A percentile compares a stretch with the other conserved stretches of the same genome.
These are phyloP conservation scores for Triangularia verruculosa DNA, from an alignment of 2,329 filamentous ascomycete species.

Conservation along the genomic window DNA sequence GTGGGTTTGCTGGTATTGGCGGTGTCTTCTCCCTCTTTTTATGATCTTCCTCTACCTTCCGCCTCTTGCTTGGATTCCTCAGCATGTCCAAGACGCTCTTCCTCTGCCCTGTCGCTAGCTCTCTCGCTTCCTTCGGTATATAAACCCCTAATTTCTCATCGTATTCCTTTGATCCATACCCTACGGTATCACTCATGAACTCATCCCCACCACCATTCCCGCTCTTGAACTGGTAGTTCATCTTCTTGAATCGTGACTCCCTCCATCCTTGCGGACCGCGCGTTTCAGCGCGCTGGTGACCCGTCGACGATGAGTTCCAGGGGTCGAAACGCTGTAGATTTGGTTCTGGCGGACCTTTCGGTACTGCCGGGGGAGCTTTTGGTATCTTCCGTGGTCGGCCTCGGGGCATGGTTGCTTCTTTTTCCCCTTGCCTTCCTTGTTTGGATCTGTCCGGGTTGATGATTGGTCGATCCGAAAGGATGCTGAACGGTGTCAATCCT, in stretches of 20 bases:
- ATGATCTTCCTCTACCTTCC: slow-evolving; percentile 1
- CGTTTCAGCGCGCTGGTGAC: slow-evolving; percentile 75
- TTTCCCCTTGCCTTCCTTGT: not conserved
- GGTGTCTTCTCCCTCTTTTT: slow-evolving; percentile 5
- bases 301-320: slow-evolving; percentile 71
- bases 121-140: slow-evolving; percentile 23
- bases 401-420: slow-evolving; percentile 15
- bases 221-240: slow-evolving; percentile 64
- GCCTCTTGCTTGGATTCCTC: slow-evolving; percentile 38
- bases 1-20: slow-evolving; percentile 7
- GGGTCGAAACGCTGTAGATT: slow-evolving; percentile 52
- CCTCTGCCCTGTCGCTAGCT: not conserved
- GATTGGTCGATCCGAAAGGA: not conserved
- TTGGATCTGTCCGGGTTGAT: not conserved
- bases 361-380: slow-evolving; percentile 31
- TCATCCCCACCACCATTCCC: slow-evolving; percentile 54
- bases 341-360: slow-evolving; percentile 30
- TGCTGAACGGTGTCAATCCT: not conserved
- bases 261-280: slow-evolving; percentile 67
- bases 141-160: slow-evolving; percentile 35
- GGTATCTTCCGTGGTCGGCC: slow-evolving; percentile 1
- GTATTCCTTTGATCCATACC: not conserved
- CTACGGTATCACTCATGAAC: slow-evolving; percentile 42
- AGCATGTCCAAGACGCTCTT: slow-evolving; percentile 56
- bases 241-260: slow-evolving; percentile 64